Evolutionary conservation across 495 filamentous ascomycete species (phyloP).

Genomic region (Niebla homalea): DNA sequence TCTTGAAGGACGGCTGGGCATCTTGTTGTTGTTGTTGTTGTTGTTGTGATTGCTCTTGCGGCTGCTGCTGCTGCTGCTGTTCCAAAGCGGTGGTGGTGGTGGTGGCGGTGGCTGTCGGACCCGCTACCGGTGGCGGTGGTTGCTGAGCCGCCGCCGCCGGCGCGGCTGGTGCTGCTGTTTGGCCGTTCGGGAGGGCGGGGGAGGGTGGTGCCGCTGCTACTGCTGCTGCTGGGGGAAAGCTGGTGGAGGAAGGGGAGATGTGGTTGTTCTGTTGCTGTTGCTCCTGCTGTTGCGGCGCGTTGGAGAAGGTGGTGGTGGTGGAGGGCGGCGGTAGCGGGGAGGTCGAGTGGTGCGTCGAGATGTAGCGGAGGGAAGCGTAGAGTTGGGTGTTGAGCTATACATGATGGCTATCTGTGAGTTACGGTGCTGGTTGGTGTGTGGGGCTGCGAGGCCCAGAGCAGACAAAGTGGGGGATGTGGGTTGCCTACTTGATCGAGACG

Average conservation of each 20-base stretch:
- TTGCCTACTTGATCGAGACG: conserved; percentile 69
- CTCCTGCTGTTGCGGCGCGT: not conserved
- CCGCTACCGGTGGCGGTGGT: not conserved
- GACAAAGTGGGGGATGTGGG: not conserved
- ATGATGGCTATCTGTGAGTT: not conserved
- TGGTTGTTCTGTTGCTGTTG: not conserved
- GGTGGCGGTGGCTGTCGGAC: not conserved
- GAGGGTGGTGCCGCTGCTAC: not conserved
- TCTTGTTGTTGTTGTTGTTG: conserved; percentile 18
- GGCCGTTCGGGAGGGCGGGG: not conserved
- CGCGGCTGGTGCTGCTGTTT: not conserved
- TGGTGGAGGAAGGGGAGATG: not conserved
- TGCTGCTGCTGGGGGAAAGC: too few relatives aligned
- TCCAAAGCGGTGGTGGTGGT: not conserved
- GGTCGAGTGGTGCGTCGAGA: conserved; percentile 69
- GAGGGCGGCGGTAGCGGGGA: conserved; percentile 47
- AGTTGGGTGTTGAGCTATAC: conserved; percentile 75
- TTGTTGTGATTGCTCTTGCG: conserved; percentile 16
- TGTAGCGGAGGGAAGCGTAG: conserved; percentile 72
- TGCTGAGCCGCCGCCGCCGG: not conserved
- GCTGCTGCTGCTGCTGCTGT: not conserved
- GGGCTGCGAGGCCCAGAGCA: not conserved
- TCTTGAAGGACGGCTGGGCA: not conserved
- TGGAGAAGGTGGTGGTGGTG: conserved; percentile 14
- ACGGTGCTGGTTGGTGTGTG: not conserved